These are phyloP conservation scores for Tricholoma hemisulphureum DNA, from an alignment of 768 basidiomycete genomes.

Conservation along the genomic window DNA sequence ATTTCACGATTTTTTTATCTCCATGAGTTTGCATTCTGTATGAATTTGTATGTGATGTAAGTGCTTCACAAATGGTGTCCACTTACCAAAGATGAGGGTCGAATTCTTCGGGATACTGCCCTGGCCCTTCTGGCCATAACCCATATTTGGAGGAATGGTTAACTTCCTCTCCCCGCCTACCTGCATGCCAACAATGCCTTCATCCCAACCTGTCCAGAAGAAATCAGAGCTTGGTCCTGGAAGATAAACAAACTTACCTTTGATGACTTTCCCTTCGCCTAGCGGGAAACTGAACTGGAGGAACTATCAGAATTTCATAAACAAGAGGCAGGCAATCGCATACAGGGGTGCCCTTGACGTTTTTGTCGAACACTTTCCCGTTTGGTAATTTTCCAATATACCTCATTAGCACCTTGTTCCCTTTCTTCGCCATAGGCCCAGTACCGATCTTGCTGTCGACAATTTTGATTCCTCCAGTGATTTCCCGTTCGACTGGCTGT, in stretches of 20 bases:
- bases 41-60: slow-evolving; percentile 1
- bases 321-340: slow-evolving; percentile 24
- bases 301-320: slow-evolving; percentile 3
- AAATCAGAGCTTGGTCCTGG: background rate
- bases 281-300: slow-evolving; percentile 72
- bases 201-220: slow-evolving; percentile 72
- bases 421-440: slow-evolving; percentile 85
- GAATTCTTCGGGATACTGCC: slow-evolving; percentile 73
- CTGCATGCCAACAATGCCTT: slow-evolving; percentile 91
- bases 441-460: slow-evolving; percentile 75
- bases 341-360: slow-evolving; percentile 84
- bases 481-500: slow-evolving; percentile 38
- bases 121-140: slow-evolving; percentile 61
- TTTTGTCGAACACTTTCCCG: slow-evolving; percentile 77
- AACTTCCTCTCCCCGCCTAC: slow-evolving; percentile 84
- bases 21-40: slow-evolving; percentile 70
- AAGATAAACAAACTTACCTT: slow-evolving; percentile 46
- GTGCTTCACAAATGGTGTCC: background rate
- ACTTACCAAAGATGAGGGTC: slow-evolving; percentile 78
- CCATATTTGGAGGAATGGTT: slow-evolving; percentile 68
- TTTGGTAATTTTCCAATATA: slow-evolving; percentile 89
- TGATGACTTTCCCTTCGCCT: slow-evolving; percentile 90
- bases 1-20: slow-evolving; percentile 54
- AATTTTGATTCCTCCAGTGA: slow-evolving; percentile 74
- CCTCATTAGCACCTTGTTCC: slow-evolving; percentile 79